Evolutionary conservation across 1,284 basidiomycete genomes (phyloP), one percentile per base, ranked within the genome.

Genomic region (Athelia sp.): DNA sequence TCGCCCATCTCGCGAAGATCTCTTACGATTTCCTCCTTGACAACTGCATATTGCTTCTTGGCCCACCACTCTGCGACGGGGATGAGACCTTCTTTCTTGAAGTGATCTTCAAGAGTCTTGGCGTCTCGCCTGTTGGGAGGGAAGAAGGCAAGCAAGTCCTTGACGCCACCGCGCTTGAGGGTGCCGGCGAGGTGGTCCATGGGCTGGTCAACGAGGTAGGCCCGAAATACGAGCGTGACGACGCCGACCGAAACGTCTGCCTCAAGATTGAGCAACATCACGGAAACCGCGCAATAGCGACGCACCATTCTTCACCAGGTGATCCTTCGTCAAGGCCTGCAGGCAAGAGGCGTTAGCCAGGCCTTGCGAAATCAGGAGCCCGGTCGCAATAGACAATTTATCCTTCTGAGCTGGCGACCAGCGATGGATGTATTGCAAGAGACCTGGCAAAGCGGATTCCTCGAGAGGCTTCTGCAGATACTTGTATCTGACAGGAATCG

Each of bases 401-500:
- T 91, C 84, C 55, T 85, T 82, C 70, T 90, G 83, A 19, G 71
- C 74, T 14, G 78, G 65, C 3, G 82, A 69, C 92, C 92, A 95
- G 59, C 88, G 84, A 64, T 91, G 83, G 62, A 90, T 82, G 65
- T 97, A 97, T 65, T 96, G 93, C 54, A 98, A 72, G 48, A 98
- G 78, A 47, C 79, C 81, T 2, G 91, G 90, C 26, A 98, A 77
- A 51, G 91, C 81, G 38, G 77, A 81, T 65, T 87, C 87, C 70
- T 98, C 95, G 45, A 98, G 84, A 40, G 94, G 93, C 68, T 88
- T 93, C 72, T 98, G 95, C 58, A 98, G 88, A 76, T 98, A 98
- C 69, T 98, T 98, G 79, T 97, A 98, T 70, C 91, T 93, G 59
- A 45, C 50, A 24, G 31, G 38, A 31, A 43, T 6, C 49, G 29